These are phyloP conservation scores for Strigomonas culicis DNA, from an alignment of 208 protist species.

Conservation along the genomic window DNA sequence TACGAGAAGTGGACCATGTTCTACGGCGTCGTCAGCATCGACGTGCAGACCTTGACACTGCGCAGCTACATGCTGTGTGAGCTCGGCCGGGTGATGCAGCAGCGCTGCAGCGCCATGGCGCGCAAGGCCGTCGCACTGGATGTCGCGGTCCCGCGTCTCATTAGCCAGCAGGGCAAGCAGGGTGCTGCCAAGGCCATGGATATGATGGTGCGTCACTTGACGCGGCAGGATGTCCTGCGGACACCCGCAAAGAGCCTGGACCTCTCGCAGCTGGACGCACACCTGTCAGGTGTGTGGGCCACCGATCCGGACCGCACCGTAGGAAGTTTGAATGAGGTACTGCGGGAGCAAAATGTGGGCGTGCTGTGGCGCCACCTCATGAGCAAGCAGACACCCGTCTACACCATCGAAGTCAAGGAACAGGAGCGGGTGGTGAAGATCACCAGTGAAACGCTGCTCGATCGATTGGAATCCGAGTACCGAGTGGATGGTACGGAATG, in stretches of 20 bases:
- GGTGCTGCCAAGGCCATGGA: constrained; percentile 14
- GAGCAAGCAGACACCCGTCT: constrained; percentile 24
- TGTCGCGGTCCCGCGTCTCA: constrained; percentile 29
- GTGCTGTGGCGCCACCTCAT: constrained; percentile 49
- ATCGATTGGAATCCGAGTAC: constrained; percentile 15
- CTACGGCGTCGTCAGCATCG: constrained; percentile 30
- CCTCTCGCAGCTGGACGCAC: constrained; percentile 38
- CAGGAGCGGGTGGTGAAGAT: constrained; percentile 22
- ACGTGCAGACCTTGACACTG: constrained; percentile 38
- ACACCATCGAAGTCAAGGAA: constrained; percentile 20
- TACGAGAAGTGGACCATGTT: constrained; percentile 50
- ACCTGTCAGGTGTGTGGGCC: constrained; percentile 43
- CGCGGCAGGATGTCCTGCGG: constrained; percentile 17
- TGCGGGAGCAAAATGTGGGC: constrained; percentile 40
- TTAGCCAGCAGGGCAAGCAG: neutral
- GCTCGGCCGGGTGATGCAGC: constrained; percentile 34
- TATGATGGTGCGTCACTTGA: constrained; percentile 12
- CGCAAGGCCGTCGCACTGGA: constrained; percentile 29
- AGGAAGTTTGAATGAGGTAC: constrained; percentile 31
- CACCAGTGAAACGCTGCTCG: constrained; percentile 22
- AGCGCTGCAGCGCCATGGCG: constrained; percentile 32
- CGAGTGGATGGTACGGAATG: constrained; percentile 25
- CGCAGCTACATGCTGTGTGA: constrained; percentile 55
- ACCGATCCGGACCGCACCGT: constrained; percentile 27
- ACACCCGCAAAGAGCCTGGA: constrained; percentile 24